Base-by-base conservation (phyloP, 345 rosid genomes). In the Microcos paniculata region DNA sequence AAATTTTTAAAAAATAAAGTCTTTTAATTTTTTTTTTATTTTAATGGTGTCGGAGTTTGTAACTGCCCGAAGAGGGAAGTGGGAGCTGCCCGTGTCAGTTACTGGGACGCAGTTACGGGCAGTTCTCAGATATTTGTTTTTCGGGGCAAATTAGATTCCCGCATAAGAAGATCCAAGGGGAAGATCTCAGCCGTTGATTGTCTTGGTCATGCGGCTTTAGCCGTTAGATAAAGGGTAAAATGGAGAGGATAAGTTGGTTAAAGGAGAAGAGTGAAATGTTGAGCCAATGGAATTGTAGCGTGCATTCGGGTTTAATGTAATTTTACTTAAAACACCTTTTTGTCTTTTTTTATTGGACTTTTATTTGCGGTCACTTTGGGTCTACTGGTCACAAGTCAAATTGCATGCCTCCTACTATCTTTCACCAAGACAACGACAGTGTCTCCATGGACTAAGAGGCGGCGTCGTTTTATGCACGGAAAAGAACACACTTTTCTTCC, bases 51-150 rank as follows among this genome's bases (percentile, higher is more conserved):
- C 79, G 85, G 84, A 80, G 86, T 78, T 79, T 80, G 84, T 63
- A 84, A 79, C 80, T 88, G 85, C 94, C 91, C 82, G 80, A 68
- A 15, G 23, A 68, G 52, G 75, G 83, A 52, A 68, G 55, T 45
- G 55, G 63, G 57, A 52, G 71, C 72, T 65, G 72, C 71, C 70
- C 70, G 77, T 74, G 52, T 23, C 71, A 74, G 61, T 51, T 49
- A 33, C 57, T 40, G 61, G 48, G 2, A 6, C 33, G 8, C 30
- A 48, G 61, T 49, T 48, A 21, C 70, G 62, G 70, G 70, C 19
- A 74, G 40, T 26, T 48, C 30, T 74, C 77, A 65, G 78, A 75
- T 55, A 65, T 52, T 75, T 49, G 51, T 24, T 65, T 64, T 38
- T 26, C 23, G 38, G 70, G 62, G 49, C 24, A 75, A 24, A 56